Percentiles rank a stretch among this genome's conserved stretches.
These are phyloP conservation scores for Podila minutissima DNA, from an alignment of 192 early-diverging fungal genomes.

Conservation along the genomic window DNA sequence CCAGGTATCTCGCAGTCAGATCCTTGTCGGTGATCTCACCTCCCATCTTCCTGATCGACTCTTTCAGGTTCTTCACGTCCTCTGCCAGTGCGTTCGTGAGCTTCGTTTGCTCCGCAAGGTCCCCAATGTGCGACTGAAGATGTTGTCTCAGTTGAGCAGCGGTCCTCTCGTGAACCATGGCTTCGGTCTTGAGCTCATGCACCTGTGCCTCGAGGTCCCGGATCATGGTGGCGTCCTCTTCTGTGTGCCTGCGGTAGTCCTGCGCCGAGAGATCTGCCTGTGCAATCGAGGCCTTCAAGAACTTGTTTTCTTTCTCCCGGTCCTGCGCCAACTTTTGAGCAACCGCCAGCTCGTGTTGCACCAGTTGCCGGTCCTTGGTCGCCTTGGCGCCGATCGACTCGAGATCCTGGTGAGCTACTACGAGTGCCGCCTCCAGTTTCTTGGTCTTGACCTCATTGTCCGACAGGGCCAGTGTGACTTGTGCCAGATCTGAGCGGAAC, in stretches of 20 bases:
- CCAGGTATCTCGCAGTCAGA: not conserved
- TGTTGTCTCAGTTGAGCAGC: not conserved
- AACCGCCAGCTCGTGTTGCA: not conserved
- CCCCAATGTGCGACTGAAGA: not conserved
- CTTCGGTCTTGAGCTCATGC: not conserved
- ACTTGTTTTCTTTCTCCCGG: slow-evolving; percentile 14
- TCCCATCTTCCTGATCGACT: not conserved
- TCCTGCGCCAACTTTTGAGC: not conserved
- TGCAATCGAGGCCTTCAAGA: slow-evolving; percentile 5
- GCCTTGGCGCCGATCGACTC: not conserved
- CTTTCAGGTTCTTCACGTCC: not conserved
- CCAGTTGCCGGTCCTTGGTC: slow-evolving; percentile 1
- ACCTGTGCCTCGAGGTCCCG: not conserved
- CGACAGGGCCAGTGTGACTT: not conserved
- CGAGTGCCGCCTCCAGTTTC: slow-evolving; percentile 6
- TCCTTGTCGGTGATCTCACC: not conserved
- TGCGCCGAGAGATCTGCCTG: slow-evolving; percentile 1
- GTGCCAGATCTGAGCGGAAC: not conserved
- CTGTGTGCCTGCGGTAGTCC: slow-evolving; percentile 2
- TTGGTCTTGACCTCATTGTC: not conserved
- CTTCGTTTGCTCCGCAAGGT: not conserved
- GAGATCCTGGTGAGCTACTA: slow-evolving; percentile 14
- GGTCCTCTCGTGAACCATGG: not conserved
- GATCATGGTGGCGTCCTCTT: not conserved
- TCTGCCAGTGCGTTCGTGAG: not conserved